Conservation (phyloP, 2,329 filamentous ascomycete genomes). For the Whalleya microplaca region DNA sequence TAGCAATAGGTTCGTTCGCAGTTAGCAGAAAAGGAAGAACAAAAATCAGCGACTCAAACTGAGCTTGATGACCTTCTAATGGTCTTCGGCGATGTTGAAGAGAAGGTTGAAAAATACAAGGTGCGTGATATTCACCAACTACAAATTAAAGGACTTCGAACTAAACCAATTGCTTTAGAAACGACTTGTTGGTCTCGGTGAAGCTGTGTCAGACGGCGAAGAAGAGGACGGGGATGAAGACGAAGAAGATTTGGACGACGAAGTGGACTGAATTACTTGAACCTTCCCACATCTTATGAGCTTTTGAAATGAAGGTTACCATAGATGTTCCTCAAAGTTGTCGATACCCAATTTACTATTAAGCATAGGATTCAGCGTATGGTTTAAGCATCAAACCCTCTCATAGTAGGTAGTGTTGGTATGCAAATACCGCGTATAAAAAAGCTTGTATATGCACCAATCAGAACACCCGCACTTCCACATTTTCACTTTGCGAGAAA, state of each 20-base stretch:
- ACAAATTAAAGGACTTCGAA: background rate
- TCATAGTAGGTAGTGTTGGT: slow-evolving; percentile 1
- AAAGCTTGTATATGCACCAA: slow-evolving; percentile 23
- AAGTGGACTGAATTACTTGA: slow-evolving; percentile 34
- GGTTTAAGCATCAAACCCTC: background rate
- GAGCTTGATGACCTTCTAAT: slow-evolving; percentile 82
- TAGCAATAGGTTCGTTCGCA: slow-evolving; percentile 32
- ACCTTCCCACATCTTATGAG: background rate
- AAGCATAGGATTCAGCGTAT: background rate
- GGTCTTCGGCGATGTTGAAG: slow-evolving; percentile 79
- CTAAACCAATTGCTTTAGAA: slow-evolving; percentile 42
- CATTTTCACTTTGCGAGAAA: slow-evolving; percentile 32
- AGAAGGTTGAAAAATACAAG: slow-evolving; percentile 77
- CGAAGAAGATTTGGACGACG: slow-evolving; percentile 35
- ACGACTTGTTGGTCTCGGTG: slow-evolving; percentile 68
- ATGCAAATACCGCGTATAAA: slow-evolving; percentile 12
- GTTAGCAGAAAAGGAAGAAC: slow-evolving; percentile 58
- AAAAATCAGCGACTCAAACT: slow-evolving; percentile 66
- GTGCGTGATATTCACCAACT: slow-evolving; percentile 46
- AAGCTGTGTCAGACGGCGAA: slow-evolving; percentile 76
- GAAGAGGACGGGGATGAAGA: slow-evolving; percentile 50
- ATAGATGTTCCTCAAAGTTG: background rate
- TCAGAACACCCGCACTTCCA: slow-evolving; percentile 23
- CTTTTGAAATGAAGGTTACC: slow-evolving; percentile 8
- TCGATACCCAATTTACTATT: slow-evolving; percentile 9